Percentiles rank a stretch among this genome's conserved stretches.
These are phyloP conservation scores for Colletotrichum limetticola DNA, from an alignment of 2,329 filamentous ascomycete genomes.

Conservation along the genomic window DNA sequence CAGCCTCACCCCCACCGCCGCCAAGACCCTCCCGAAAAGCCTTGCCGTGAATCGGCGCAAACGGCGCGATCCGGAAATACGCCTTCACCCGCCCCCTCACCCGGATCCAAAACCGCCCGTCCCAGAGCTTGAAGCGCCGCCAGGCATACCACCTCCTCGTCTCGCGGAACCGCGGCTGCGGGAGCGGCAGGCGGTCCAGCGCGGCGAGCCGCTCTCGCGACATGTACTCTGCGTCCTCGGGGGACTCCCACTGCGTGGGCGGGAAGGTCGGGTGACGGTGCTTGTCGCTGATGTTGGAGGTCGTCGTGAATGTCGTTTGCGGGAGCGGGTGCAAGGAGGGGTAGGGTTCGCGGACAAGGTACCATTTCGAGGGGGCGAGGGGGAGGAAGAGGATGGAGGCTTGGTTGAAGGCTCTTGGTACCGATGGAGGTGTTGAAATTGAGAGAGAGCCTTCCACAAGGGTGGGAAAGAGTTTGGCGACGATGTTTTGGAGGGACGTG, in stretches of 20 bases:
- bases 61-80: constrained; percentile 57
- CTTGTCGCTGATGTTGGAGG: neutral
- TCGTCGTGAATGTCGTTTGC: neutral
- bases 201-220: neutral
- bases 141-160: constrained; percentile 43
- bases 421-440: neutral
- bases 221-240: neutral
- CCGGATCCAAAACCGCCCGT: constrained; percentile 72
- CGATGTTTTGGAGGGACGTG: constrained; percentile 54
- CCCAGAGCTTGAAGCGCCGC: constrained; percentile 58
- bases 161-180: neutral
- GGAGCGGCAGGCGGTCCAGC: constrained; percentile 9
- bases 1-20: constrained; percentile 28
- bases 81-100: constrained; percentile 55
- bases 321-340: constrained; percentile 50
- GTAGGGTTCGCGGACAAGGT: constrained; percentile 59
- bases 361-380: constrained; percentile 52
- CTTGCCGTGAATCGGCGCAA: constrained; percentile 55
- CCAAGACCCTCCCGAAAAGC: constrained; percentile 58
- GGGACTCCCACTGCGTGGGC: neutral
- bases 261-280: constrained; percentile 18
- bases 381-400: constrained; percentile 52
- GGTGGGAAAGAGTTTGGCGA: constrained; percentile 61
- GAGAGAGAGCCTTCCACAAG: constrained; percentile 41
- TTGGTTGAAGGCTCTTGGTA: constrained; percentile 53